These are phyloP conservation scores for Laburnicola sp. DNA, from an alignment of 2,329 filamentous ascomycete genomes.

Conservation along the genomic window DNA sequence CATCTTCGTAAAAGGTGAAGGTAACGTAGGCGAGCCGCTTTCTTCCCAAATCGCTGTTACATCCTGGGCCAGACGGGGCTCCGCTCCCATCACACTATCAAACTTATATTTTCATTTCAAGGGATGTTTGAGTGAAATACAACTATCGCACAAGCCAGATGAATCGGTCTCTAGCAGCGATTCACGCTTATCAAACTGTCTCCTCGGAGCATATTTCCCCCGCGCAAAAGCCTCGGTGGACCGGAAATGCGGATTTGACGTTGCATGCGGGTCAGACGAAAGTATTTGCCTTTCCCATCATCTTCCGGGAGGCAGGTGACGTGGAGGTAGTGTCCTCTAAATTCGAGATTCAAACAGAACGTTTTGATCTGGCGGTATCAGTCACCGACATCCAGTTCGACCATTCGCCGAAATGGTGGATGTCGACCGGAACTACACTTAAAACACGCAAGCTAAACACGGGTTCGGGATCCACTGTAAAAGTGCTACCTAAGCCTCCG, in stretches of 20 bases:
- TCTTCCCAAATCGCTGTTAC: slow-evolving; percentile 58
- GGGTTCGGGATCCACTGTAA: slow-evolving; percentile 58
- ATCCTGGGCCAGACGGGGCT: slow-evolving; percentile 52
- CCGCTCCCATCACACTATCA: slow-evolving; percentile 53
- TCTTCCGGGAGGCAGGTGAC: slow-evolving; percentile 80
- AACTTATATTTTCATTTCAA: slow-evolving; percentile 58
- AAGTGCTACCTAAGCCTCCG: slow-evolving; percentile 83
- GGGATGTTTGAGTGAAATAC: slow-evolving; percentile 46
- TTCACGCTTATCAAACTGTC: slow-evolving; percentile 26
- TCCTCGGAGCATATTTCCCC: slow-evolving; percentile 30
- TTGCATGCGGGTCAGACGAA: slow-evolving; percentile 68
- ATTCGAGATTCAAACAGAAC: slow-evolving; percentile 64
- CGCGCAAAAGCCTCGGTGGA: slow-evolving; percentile 47
- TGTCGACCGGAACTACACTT: slow-evolving; percentile 24
- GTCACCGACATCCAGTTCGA: slow-evolving; percentile 50
- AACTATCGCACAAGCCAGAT: slow-evolving; percentile 31
- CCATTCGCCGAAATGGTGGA: slow-evolving; percentile 40
- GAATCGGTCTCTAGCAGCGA: slow-evolving; percentile 10
- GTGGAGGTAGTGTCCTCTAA: slow-evolving; percentile 67
- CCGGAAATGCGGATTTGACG: slow-evolving; percentile 65
- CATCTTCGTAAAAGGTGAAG: slow-evolving; percentile 57
- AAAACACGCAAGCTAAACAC: slow-evolving; percentile 36
- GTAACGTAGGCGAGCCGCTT: slow-evolving; percentile 62
- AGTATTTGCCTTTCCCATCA: slow-evolving; percentile 71
- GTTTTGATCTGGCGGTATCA: slow-evolving; percentile 69